Evolutionary conservation across 257 asterid genomes (phyloP), one percentile per base, ranked within the genome.

Genomic region (Penstemon davidsonii): DNA sequence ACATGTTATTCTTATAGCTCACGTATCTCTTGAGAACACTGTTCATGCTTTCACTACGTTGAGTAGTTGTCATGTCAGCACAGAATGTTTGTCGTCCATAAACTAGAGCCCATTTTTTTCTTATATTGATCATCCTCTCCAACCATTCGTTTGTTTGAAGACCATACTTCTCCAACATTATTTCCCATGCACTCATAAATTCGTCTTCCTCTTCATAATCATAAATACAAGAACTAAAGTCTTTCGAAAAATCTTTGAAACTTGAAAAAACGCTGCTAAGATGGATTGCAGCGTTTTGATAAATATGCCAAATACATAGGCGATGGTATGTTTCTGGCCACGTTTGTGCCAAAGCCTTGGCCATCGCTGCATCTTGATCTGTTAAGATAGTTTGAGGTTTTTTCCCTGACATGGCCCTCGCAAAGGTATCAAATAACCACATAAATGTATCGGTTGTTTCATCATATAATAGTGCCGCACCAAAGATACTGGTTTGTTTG

Each of bases 171-270:
- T 54, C 70, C 39, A 71, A 12, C 70, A 65, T 45, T 15, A 4
- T 5, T 18, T 38, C 7, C 53, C 74, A 67, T 15, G 55, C 70
- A 51, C n/a, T 33, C 9, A 67, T 0, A 44, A 73, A 59, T 7
- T 63, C 56, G 7, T 63, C 25, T 5, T 63, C 57, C 1, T 45
- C 68, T 37, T 45, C 65, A 9, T 18, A 65, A 55, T 72, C 18
- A 42, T 64, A 64, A 0, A 72, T 36, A 5, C 56, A 67, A 5
- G 43, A 12, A 37, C 64, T 49, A 11, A 49, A 49, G n/a, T 49
- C 54, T 3, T 49, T 49, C 8, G 6, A 5, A 49, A 49, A 49
- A 11, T 49, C 13, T 11, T 3, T 5, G 9, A 49, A 49, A 3
- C n/a, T 6, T 49, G 54, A 7, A 49, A 49, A 49, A 5, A 49